Evolutionary conservation across 495 filamentous ascomycete species (phyloP).

Genomic region (Penicillium roqueforti): DNA sequence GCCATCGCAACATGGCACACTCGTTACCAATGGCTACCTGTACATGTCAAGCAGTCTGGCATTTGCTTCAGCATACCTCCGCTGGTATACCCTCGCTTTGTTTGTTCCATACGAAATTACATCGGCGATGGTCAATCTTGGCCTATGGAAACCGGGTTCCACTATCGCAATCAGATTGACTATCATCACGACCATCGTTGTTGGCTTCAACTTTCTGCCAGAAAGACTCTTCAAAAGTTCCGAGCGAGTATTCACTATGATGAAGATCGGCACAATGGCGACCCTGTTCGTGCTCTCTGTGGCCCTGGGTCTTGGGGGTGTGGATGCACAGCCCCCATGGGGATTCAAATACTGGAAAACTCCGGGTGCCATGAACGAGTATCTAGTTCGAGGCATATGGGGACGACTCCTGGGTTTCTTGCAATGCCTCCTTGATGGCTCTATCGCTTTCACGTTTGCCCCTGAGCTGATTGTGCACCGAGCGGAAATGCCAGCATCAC

Average conservation of each 20-base stretch:
- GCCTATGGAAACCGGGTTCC: constrained; percentile 63
- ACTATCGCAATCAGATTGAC: constrained; percentile 66
- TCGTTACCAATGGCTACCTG: constrained; percentile 51
- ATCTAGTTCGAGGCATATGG: constrained; percentile 54
- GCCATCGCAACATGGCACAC: constrained; percentile 52
- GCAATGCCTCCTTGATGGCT: constrained; percentile 55
- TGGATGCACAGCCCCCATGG: constrained; percentile 58
- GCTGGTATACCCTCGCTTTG: constrained; percentile 60
- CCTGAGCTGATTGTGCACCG: constrained; percentile 53
- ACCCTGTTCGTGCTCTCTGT: constrained; percentile 65
- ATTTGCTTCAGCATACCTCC: constrained; percentile 56
- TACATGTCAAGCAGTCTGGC: constrained; percentile 50
- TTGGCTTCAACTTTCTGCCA: constrained; percentile 73
- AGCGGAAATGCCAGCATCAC: constrained; percentile 43
- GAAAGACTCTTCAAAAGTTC: constrained; percentile 76
- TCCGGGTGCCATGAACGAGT: constrained; percentile 66
- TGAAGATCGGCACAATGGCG: constrained; percentile 77
- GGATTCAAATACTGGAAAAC: constrained; percentile 74
- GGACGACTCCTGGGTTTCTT: constrained; percentile 69
- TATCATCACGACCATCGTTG: constrained; percentile 63
- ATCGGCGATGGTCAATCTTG: constrained; percentile 76
- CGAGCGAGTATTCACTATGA: constrained; percentile 69
- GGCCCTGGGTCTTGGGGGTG: constrained; percentile 65
- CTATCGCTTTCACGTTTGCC: constrained; percentile 52
- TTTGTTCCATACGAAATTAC: constrained; percentile 71